Base-by-base conservation (phyloP, 2,329 filamentous ascomycete species). In the Colletotrichum sp. region DNA sequence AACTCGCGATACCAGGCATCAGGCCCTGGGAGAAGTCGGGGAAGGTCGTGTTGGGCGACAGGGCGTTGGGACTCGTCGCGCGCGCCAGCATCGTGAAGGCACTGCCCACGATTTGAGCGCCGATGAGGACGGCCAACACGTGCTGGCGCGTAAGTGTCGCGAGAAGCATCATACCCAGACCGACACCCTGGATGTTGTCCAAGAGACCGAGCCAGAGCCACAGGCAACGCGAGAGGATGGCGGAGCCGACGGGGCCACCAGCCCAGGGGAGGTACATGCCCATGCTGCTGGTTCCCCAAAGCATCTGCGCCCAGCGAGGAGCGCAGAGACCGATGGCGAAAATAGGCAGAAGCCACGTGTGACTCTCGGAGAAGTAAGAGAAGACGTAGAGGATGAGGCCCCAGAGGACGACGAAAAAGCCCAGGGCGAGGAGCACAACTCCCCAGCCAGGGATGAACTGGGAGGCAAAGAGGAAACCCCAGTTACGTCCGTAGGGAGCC, bases 281-380 rank as follows among this genome's bases (percentile, higher is more conserved):
- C 76, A 93, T 89, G 13, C 89, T 88, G 9, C 88, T 91, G 8
- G 89, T 90, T 13, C 88, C 90, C 92, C 92, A 94, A 80, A 92
- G 90, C 81, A 93, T 93, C 81, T 94, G 92, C 10, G 89, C 89
- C 92, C 92, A 94, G 75, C 92, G 87, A 3, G 92, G 92, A 5
- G 92, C 91, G 58, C 90, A 91, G 15, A 94, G 88, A 16, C 92
- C 92, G 75, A 93, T 91, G 61, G 92, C 92, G 77, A 94, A 93
- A 71, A 94, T 89, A 15, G 92, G 92, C 6, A 94, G 84, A 78
- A 93, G 89, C 92, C 92, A 94, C 66, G 88, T 90, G 81, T 94
- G 92, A 18, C 87, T 87, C 77, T 89, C 89, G 18, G 89, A 90
- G n/a, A 93, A 85, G 66, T 85, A 82, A 12, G 87, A 88, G 78